Evolutionary conservation across 306 rosid species (phyloP).

Genomic region (Cicer yamashitae): DNA sequence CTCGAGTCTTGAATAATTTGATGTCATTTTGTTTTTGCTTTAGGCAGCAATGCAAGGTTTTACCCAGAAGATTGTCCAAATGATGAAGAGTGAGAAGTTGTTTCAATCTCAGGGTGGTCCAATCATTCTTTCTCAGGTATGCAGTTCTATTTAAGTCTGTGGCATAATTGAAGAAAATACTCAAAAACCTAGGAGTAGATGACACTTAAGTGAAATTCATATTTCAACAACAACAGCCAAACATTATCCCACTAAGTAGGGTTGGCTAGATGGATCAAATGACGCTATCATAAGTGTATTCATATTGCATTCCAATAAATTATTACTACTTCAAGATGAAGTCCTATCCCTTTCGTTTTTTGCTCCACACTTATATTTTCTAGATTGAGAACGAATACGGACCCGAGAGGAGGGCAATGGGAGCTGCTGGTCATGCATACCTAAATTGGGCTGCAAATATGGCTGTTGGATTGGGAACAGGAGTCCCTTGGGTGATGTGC

Average conservation of each 20-base stretch:
- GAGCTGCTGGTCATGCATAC: slow-evolving; percentile 80
- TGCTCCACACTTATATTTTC: neutral
- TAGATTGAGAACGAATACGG: slow-evolving; percentile 98
- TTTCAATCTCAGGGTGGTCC: slow-evolving; percentile 98
- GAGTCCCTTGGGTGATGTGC: slow-evolving; percentile 99
- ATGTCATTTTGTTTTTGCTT: neutral
- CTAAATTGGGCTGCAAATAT: slow-evolving; percentile 91
- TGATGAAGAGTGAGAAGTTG: slow-evolving; percentile 85
- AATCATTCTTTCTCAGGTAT: slow-evolving; percentile 91
- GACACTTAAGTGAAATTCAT: neutral
- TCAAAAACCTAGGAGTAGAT: slow-evolving; percentile 20
- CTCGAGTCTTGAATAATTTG: slow-evolving; percentile 1
- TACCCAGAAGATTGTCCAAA: slow-evolving; percentile 87
- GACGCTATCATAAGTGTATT: neutral
- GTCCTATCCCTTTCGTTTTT: neutral
- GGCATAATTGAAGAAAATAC: slow-evolving; percentile 29
- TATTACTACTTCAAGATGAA: slow-evolving; percentile 13
- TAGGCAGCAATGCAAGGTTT: slow-evolving; percentile 92
- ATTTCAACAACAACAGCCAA: no score
- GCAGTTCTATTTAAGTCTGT: slow-evolving; percentile 16
- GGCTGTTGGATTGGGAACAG: slow-evolving; percentile 88
- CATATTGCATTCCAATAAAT: slow-evolving; percentile 21
- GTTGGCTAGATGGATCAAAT: no score
- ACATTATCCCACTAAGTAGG: no score
- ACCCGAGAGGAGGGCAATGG: slow-evolving; percentile 62